Conservation (phyloP, 208 protist species). For the Trypanosoma caninum region DNA sequence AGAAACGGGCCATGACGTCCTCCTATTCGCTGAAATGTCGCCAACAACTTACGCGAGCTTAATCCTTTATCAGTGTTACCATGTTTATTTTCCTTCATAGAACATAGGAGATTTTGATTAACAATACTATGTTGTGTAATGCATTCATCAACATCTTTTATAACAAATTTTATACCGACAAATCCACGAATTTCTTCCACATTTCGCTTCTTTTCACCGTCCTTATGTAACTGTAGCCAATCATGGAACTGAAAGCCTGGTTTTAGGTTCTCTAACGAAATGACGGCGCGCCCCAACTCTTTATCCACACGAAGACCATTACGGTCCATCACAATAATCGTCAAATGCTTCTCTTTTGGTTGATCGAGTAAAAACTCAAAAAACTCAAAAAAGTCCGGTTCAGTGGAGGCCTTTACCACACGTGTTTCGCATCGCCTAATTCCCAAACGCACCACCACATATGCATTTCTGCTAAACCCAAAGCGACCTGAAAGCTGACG, state of each 20-base stretch:
- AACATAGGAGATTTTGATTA: no score
- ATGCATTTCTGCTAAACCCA: slow-evolving; percentile 56
- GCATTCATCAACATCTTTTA: slow-evolving; percentile 60
- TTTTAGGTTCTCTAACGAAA: slow-evolving; percentile 41
- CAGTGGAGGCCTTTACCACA: slow-evolving; percentile 50
- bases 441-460: slow-evolving; percentile 70
- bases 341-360: slow-evolving; percentile 37
- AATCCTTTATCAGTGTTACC: not conserved
- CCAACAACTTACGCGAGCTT: not conserved
- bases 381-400: slow-evolving; percentile 84
- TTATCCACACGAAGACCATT: slow-evolving; percentile 50
- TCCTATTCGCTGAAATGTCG: not conserved
- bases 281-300: slow-evolving; percentile 59
- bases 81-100: not conserved
- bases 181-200: slow-evolving; percentile 30
- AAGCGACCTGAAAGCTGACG: slow-evolving; percentile 50
- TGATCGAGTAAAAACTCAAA: slow-evolving; percentile 75
- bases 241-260: slow-evolving; percentile 58
- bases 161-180: slow-evolving; percentile 75
- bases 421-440: slow-evolving; percentile 69
- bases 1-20: not conserved
- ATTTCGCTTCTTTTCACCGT: slow-evolving; percentile 27
- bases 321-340: slow-evolving; percentile 79
- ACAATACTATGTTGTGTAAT: slow-evolving; percentile 17
- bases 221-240: slow-evolving; percentile 56